phyloP scores from a whole-genome alignment of 106 monocot genomes.

The Acorus gramineus region DNA sequence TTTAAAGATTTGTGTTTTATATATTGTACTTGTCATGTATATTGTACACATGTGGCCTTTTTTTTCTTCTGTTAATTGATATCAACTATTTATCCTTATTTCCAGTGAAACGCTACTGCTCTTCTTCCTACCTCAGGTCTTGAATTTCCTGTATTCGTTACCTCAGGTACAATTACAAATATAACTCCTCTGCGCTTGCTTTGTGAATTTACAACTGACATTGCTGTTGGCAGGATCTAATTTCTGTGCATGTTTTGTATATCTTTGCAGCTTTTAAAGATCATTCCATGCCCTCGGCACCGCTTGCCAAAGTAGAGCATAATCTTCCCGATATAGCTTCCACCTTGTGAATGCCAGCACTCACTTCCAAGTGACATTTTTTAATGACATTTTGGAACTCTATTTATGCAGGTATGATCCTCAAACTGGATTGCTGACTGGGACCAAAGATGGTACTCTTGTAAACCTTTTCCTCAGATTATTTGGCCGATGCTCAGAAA shows the following conservation, averaged over 20 bases:
- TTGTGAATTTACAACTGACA: too few species aligned
- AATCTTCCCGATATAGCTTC: too few species aligned
- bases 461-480: too few species aligned
- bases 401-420: constrained; percentile 20
- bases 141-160: constrained; percentile 29
- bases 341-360: too few species aligned
- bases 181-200: not conserved
- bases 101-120: constrained; percentile 30
- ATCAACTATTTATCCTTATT: not conserved
- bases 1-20: not conserved
- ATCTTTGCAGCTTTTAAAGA: constrained; percentile 19
- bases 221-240: not conserved
- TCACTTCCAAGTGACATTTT: too few species aligned
- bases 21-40: not conserved
- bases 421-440: constrained; percentile 16
- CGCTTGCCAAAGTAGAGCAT: constrained; percentile 15
- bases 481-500: too few species aligned
- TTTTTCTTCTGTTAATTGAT: not conserved
- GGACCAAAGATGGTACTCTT: constrained; percentile 29
- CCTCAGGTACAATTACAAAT: constrained; percentile 12
- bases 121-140: constrained; percentile 31
- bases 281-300: constrained; percentile 29
- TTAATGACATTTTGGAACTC: not conserved
- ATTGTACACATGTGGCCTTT: not conserved
- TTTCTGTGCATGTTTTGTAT: not conserved